Conservation (phyloP, 345 rosid species). For the Salix suchowensis region DNA sequence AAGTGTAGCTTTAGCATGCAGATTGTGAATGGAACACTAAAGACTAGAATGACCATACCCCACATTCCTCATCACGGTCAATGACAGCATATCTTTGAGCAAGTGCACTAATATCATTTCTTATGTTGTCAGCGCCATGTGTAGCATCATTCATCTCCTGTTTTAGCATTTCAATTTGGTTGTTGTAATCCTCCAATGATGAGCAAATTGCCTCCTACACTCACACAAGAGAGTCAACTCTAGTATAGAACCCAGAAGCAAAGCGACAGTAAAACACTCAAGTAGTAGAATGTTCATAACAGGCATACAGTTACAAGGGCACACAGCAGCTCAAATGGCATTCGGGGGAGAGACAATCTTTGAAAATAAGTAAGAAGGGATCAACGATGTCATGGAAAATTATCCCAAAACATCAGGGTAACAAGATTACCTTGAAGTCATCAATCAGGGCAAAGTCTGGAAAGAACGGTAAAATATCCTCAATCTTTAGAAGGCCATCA, state of each 20-base stretch:
- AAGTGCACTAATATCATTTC: slow-evolving; percentile 93
- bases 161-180: slow-evolving; percentile 86
- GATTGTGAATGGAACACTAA: slow-evolving; percentile 12
- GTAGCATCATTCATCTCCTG: slow-evolving; percentile 99
- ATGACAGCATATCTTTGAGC: slow-evolving; percentile 97
- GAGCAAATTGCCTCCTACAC: slow-evolving; percentile 94
- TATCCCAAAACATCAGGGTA: neutral
- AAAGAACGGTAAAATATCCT: slow-evolving; percentile 96
- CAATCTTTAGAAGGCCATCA: slow-evolving; percentile 92
- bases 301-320: neutral
- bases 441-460: slow-evolving; percentile 99
- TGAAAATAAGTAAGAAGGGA: neutral
- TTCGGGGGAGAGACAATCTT: neutral
- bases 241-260: too few species aligned
- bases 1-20: neutral
- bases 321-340: neutral
- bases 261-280: too few species aligned
- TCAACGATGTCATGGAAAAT: neutral
- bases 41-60: slow-evolving; percentile 57
- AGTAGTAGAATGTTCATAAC: neutral
- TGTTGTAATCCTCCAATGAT: slow-evolving; percentile 93
- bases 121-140: slow-evolving; percentile 96
- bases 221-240: neutral
- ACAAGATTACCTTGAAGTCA: slow-evolving; percentile 78
- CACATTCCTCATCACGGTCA: slow-evolving; percentile 86